Evolutionary conservation across 1,139 yeast species (phyloP).

Genomic region (Pichia sp.): DNA sequence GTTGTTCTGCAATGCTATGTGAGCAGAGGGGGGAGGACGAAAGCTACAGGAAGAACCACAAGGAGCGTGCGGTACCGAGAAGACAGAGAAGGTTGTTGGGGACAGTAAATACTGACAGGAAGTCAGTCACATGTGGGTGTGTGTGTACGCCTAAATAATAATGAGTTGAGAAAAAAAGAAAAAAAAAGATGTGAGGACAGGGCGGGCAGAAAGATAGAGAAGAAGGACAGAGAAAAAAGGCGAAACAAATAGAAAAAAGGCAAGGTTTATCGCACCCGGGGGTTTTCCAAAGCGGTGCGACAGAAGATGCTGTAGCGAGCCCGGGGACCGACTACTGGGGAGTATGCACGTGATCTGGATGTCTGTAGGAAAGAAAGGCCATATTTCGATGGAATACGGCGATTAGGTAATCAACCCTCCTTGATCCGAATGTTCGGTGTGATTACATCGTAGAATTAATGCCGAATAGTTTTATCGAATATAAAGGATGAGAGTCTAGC

Average conservation of each 20-base stretch:
- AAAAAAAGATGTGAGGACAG: background rate
- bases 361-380: no score
- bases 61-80: background rate
- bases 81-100: background rate
- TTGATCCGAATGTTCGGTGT: no score
- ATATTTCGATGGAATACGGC: no score
- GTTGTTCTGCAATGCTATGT: background rate
- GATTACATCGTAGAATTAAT: no score
- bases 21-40: background rate
- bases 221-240: background rate
- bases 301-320: background rate
- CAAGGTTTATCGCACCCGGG: background rate
- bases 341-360: slow-evolving; percentile 1
- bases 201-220: background rate
- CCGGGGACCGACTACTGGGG: no score
- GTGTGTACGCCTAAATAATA: background rate
- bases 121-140: slow-evolving; percentile 1
- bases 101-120: background rate
- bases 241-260: background rate
- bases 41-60: background rate
- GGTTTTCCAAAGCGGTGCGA: background rate
- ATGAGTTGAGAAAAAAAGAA: background rate
- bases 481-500: no score
- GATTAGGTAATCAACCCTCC: no score
- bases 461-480: no score